These are phyloP conservation scores for Madurella mycetomatis DNA, from an alignment of 2,329 filamentous ascomycete genomes.

Conservation along the genomic window DNA sequence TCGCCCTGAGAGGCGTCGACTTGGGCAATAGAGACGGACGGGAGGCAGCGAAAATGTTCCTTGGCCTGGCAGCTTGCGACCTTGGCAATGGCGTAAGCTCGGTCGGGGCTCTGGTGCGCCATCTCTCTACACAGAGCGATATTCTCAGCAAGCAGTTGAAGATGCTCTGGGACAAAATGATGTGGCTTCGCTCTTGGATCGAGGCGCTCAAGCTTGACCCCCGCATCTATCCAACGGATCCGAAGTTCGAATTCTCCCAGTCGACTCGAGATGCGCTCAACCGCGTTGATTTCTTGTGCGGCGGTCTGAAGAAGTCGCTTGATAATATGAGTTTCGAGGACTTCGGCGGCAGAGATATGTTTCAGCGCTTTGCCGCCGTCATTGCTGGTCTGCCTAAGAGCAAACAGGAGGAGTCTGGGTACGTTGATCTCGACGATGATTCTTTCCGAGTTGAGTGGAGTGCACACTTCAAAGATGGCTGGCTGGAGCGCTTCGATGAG, in stretches of 20 bases:
- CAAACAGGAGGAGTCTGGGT: neutral
- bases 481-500: constrained; percentile 1
- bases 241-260: neutral
- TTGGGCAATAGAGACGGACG: neutral
- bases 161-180: constrained; percentile 28
- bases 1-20: constrained; percentile 7
- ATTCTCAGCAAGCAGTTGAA: constrained; percentile 16
- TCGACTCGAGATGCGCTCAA: neutral
- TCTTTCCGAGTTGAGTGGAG: neutral
- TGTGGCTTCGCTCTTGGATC: constrained; percentile 19
- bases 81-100: neutral
- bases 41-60: constrained; percentile 9
- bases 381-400: neutral
- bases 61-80: constrained; percentile 12
- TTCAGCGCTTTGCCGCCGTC: neutral
- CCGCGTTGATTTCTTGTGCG: constrained; percentile 2
- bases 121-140: neutral
- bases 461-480: neutral
- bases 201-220: neutral
- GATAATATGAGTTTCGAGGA: neutral
- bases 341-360: constrained; percentile 9
- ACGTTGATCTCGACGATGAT: neutral
- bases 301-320: neutral
- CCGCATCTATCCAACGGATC: neutral
- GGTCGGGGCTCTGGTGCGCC: constrained; percentile 13